Evolutionary conservation across 225 moss, liverwort and hornwort species (phyloP).

Genomic region (Pseudoscleropodium purum): DNA sequence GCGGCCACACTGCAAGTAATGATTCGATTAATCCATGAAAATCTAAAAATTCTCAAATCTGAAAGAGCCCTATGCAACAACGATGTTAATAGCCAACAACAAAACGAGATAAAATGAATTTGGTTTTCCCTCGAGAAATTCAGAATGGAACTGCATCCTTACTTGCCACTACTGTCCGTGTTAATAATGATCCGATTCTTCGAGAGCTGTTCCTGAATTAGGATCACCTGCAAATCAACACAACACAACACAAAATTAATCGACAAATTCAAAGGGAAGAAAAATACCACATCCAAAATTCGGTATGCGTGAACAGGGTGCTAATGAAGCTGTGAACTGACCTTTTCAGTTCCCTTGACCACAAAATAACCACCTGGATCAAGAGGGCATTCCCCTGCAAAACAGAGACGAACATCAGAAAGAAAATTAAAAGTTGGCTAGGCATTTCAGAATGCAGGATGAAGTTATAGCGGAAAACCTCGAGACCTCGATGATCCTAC

Average conservation of each 20-base stretch:
- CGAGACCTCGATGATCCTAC: constrained; percentile 13
- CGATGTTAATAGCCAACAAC: neutral
- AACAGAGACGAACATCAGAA: neutral
- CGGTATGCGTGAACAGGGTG: neutral
- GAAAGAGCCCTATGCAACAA: neutral
- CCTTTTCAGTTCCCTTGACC: constrained; percentile 99
- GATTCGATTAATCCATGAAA: neutral
- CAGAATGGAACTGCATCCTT: constrained; percentile 16
- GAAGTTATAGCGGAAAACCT: neutral
- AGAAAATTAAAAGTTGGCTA: neutral
- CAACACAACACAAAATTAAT: neutral
- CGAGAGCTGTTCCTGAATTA: constrained; percentile 98
- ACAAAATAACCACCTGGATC: constrained; percentile 99
- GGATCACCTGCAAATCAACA: constrained; percentile 62
- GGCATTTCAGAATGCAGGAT: neutral
- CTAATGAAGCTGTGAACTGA: neutral
- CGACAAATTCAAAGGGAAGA: neutral
- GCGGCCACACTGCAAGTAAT: constrained; percentile 69
- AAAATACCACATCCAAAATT: neutral
- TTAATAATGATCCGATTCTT: constrained; percentile 96
- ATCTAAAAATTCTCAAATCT: neutral
- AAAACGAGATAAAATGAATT: neutral
- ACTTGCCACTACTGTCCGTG: constrained; percentile 96
- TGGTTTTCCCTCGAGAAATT: neutral
- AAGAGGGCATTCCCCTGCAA: constrained; percentile 96